A percentile compares a stretch with the other conserved stretches of the same genome.
Evolutionary conservation across 169 alveolate species (phyloP).

Genomic region (Neospora caninum): DNA sequence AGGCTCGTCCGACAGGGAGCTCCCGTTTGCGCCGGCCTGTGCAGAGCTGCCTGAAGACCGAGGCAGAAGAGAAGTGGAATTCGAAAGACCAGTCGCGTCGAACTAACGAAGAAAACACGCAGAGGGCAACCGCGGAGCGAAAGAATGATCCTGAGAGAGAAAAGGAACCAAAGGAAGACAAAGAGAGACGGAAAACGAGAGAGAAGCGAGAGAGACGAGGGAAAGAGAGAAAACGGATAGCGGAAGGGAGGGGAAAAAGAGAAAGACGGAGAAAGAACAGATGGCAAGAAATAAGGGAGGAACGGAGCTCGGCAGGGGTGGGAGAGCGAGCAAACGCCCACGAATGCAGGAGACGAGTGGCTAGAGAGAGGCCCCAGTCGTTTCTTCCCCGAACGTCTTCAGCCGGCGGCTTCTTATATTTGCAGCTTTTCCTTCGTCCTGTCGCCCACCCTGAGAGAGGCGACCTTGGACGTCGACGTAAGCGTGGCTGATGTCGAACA

Average conservation of each 20-base stretch:
- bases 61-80: neutral
- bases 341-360: too few species aligned
- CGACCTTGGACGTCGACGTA: constrained; percentile 21
- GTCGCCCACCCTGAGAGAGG: neutral
- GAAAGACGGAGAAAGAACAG: neutral
- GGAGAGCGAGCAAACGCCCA: too few species aligned
- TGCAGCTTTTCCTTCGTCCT: neutral
- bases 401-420: too few species aligned
- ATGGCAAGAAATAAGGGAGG: neutral
- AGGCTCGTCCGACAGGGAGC: constrained; percentile 17
- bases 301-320: too few species aligned
- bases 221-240: neutral
- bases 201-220: neutral
- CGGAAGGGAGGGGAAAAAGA: neutral
- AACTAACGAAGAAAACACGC: neutral
- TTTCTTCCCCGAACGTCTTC: too few species aligned
- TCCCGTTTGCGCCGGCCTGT: neutral
- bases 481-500: constrained; percentile 11
- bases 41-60: neutral
- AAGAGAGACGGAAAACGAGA: neutral
- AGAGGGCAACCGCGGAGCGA: neutral
- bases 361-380: too few species aligned
- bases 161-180: neutral
- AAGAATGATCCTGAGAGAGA: neutral
- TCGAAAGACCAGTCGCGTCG: neutral